Evolutionary conservation across 2,329 filamentous ascomycete species (phyloP).

Genomic region (Cordyceps cicadae): DNA sequence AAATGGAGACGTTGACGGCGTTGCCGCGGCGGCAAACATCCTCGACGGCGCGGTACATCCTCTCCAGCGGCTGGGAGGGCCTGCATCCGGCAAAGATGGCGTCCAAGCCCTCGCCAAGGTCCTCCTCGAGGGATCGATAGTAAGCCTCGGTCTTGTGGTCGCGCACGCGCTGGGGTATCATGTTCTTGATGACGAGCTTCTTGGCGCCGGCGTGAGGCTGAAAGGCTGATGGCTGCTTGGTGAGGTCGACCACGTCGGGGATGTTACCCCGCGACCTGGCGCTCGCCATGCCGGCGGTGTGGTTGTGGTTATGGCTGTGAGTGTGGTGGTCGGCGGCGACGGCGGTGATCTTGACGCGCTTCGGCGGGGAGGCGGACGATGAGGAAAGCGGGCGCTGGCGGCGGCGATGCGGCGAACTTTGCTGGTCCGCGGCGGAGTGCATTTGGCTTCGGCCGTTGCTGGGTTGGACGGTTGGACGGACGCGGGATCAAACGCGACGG

Average conservation of each 20-base stretch:
- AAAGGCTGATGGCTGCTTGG: constrained; percentile 39
- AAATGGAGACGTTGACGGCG: constrained; percentile 58
- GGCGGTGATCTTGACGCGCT: constrained; percentile 23
- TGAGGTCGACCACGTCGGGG: constrained; percentile 30
- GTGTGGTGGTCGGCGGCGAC: too few species aligned
- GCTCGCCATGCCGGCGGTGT: constrained; percentile 22
- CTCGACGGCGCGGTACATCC: constrained; percentile 84
- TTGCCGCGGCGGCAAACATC: constrained; percentile 77
- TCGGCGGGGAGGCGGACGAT: constrained; percentile 18
- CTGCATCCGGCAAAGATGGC: constrained; percentile 61
- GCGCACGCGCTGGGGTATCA: constrained; percentile 51
- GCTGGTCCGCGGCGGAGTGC: constrained; percentile 24
- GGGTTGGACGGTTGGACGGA: neutral
- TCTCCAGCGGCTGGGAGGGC: constrained; percentile 69
- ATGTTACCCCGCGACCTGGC: constrained; percentile 33
- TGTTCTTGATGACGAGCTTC: constrained; percentile 89
- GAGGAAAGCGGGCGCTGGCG: constrained; percentile 30
- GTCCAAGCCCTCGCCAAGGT: constrained; percentile 64
- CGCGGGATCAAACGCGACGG: neutral
- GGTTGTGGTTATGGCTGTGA: too few species aligned
- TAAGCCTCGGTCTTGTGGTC: constrained; percentile 63
- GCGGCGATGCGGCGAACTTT: constrained; percentile 28
- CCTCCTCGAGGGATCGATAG: constrained; percentile 64
- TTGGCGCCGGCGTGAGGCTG: constrained; percentile 70
- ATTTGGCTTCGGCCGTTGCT: constrained; percentile 16